Base-by-base conservation (phyloP, 306 rosid species). In the Styphnolobium japonicum region DNA sequence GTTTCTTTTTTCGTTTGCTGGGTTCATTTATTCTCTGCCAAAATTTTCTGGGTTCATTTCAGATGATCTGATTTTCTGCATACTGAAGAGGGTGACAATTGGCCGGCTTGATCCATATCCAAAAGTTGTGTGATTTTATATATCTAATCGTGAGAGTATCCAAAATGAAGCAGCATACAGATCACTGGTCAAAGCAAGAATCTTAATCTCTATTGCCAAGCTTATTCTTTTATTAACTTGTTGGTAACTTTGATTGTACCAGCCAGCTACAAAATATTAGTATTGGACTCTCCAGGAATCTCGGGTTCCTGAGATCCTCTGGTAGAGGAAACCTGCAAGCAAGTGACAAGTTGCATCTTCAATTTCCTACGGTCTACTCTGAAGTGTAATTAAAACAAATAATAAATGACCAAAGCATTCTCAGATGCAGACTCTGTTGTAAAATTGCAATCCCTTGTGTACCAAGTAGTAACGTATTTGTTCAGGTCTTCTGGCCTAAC, bases 181-280 rank as follows among this genome's bases (percentile, higher is more conserved):
- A 55, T 85, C 56, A 75, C 6, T 68, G 84, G 86, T 73, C 88
- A 74, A 75, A 67, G 74, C 77, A 75, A 70, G 81, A 79, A 79
- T 82, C 84, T 53, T 46, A 58, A 79, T 40, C 77, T 48, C 18
- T 34, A 75, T 48, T 70, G 67, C n/a, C n/a, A n/a, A n/a, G 71
- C 52, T 69, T 53, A 60, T 56, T 68, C 62, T 79, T 78, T 82
- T 69, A 27, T 68, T 79, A 63, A 61, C 23, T 76, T 22, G 71
- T 65, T 79, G 82, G 79, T 69, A 79, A 86, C 86, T 79, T 85
- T 80, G 79, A 87, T 84, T 75, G 87, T 80, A 83, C 81, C 31
- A 16, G 58, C 73, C 46, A 67, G 57, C 81, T 22, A 48, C 66
- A 45, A 48, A 67, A 83, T 42, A 86, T 64, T 67, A 76, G 43